Evolutionary conservation across 345 rosid genomes (phyloP).

Genomic region (Theobroma cacao): DNA sequence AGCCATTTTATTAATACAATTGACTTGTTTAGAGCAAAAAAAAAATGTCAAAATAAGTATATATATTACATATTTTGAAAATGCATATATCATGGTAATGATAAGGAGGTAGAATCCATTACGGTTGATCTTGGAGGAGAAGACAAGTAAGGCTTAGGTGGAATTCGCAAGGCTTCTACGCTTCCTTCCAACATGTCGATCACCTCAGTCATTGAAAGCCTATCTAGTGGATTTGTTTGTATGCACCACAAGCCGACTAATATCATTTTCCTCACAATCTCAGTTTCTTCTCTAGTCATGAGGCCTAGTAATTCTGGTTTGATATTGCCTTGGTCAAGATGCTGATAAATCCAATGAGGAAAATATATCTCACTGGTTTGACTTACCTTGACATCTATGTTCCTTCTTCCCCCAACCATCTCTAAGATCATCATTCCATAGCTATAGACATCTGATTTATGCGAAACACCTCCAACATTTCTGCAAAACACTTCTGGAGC

Average conservation of each 20-base stretch:
- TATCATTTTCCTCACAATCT: slow-evolving; percentile 18
- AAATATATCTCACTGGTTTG: slow-evolving; percentile 13
- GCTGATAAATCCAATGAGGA: slow-evolving; percentile 20
- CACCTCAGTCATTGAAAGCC: slow-evolving; percentile 14
- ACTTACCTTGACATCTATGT: background rate
- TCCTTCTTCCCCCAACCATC: slow-evolving; percentile 16
- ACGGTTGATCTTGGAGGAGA: background rate
- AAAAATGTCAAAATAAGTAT: too few species aligned
- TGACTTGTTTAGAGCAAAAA: too few species aligned
- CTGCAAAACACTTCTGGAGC: background rate
- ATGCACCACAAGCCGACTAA: slow-evolving; percentile 13
- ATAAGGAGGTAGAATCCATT: background rate
- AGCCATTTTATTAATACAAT: too few species aligned
- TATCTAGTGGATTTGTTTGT: background rate
- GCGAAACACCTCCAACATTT: background rate
- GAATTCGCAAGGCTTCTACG: background rate
- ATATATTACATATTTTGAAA: too few species aligned
- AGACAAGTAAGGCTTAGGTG: background rate
- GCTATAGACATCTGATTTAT: slow-evolving; percentile 32
- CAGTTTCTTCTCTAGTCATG: background rate
- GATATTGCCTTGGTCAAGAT: background rate
- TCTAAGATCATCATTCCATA: slow-evolving; percentile 29
- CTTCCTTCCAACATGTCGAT: slow-evolving; percentile 14
- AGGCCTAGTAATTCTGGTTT: background rate
- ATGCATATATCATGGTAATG: too few species aligned